Base-by-base conservation (phyloP, 2,329 filamentous ascomycete genomes). In the Dactylellina drechsleri region DNA sequence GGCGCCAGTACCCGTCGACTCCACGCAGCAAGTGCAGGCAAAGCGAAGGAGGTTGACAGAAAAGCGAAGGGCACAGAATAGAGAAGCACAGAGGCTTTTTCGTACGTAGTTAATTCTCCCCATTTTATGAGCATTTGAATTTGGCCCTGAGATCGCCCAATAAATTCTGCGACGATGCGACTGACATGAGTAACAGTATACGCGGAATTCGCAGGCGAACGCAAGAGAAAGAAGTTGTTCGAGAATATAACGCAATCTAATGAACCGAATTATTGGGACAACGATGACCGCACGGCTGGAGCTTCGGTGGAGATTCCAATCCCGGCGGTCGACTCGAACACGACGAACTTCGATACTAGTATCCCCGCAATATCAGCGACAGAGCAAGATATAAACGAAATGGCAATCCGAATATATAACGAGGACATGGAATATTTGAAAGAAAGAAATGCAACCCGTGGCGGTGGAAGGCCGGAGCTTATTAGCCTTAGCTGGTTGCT, bases 11-110 rank as follows among this genome's bases (percentile, higher is more conserved):
- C 10, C 31, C 10, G 6, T 36, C 31, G 43, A 47, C 13, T 6
- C 43, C 43, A 47, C 43, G 7, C 43, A 47, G 16, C 15, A 18
- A 15, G 1, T 18, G 28, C 68, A 64, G 10, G 28, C 60, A 41
- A 74, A 64, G 41, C 41, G 57, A 4, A 59, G 70, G n/a, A 74
- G 53, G 12, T 23, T 74, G 13, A 75, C 71, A n/a, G 71, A 75
- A 50, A 67, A 65, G 50, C 47, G 71, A 45, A 64, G 71, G 26
- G 71, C 71, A 4, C 71, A 75, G 53, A 75, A 75, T 31, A 60
- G 71, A 18, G 71, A 75, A 16, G 71, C 71, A 2, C 71, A 75
- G 15, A 68, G 71, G 54, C 36, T 75, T 2, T 75, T 68, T 43
- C 71, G 71, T 75, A 68, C 31, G 31, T 36, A 28, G 71, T 65